Evolutionary conservation across 1,284 basidiomycete genomes (phyloP), one percentile per base, ranked within the genome.

Genomic region (Fomitopsis palustris): DNA sequence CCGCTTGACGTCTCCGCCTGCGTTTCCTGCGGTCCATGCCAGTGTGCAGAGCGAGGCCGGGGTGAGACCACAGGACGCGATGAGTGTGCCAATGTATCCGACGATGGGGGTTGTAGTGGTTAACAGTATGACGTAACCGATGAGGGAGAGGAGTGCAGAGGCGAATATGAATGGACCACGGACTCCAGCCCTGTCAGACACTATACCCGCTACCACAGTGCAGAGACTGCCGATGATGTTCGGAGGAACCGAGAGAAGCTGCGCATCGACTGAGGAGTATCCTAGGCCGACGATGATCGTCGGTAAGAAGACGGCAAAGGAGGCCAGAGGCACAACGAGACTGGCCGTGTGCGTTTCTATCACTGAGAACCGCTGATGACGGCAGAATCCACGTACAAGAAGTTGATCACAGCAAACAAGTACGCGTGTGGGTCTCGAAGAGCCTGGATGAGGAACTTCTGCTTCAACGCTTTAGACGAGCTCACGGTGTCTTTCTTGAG

Each of bases 1-100:
- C 2, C 87, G 79, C 69, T 88, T 88, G 1, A 85, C 88, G 65
- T 88, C 86, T 4, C 82, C 83, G 3, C 83, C 83, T 17, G 88
- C 81, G 62, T 89, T 89, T 69, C 88, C 86, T 12, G 81, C 77
- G 0, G 86, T 83, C 82, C 86, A 87, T 56, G 82, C 82, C 12
- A 86, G 69, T 31, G 86, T 72, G 19, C 86, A 72, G 1, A 85
- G 79, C 64, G 84, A 86, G 19, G 80, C 83, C 0, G 82, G 81
- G 68, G 85, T 90, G 6, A 87, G 75, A 0, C 86, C 87, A 0
- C 80, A 77, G 31, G 83, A 80, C 7, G 81, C 78, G 43, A 89
- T 73, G 68, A 85, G 81, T 0, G 86, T 78, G 8, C 86, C 84
- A 2, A 81, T 77, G 62, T 89, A 89, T 63, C 84, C 82, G 1